Evolutionary conservation across 768 basidiomycete species (phyloP).

Genomic region (Mycena pura): DNA sequence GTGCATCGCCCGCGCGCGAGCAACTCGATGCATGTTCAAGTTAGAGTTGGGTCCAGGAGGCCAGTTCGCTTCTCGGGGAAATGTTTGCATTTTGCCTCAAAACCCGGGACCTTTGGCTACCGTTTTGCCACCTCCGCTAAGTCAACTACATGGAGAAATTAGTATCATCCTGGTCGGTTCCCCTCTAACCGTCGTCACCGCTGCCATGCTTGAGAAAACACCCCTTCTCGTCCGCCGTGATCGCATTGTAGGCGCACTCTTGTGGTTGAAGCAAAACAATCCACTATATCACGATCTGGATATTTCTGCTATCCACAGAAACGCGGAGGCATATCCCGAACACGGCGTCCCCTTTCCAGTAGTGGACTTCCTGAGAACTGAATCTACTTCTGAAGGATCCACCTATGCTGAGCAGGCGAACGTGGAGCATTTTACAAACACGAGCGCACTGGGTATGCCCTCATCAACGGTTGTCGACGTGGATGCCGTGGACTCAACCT

Average conservation of each 20-base stretch:
- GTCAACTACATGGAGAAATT: slow-evolving; percentile 14
- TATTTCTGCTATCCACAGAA: not conserved
- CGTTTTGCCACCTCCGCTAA: slow-evolving; percentile 21
- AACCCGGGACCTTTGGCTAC: slow-evolving; percentile 1
- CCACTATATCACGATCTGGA: slow-evolving; percentile 19
- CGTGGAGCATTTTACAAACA: slow-evolving; percentile 8
- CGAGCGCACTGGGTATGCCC: slow-evolving; percentile 1
- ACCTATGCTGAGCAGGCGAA: slow-evolving; percentile 27
- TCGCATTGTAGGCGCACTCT: not conserved
- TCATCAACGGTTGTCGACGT: slow-evolving; percentile 23
- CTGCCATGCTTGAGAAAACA: slow-evolving; percentile 1
- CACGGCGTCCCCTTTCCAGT: too few relatives aligned
- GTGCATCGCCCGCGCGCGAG: slow-evolving; percentile 19
- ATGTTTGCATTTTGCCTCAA: slow-evolving; percentile 26
- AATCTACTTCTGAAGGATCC: too few relatives aligned
- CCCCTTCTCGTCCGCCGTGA: slow-evolving; percentile 13
- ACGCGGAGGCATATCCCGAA: slow-evolving; percentile 14
- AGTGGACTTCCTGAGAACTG: too few relatives aligned
- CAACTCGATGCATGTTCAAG: too few relatives aligned
- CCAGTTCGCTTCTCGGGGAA: slow-evolving; percentile 26
- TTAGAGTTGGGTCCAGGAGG: slow-evolving; percentile 9
- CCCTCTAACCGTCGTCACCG: slow-evolving; percentile 8
- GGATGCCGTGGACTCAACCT: slow-evolving; percentile 19
- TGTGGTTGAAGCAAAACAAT: slow-evolving; percentile 19
- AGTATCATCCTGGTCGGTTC: slow-evolving; percentile 28